Evolutionary conservation across 1,139 yeast genomes (phyloP).

Genomic region (Saccharomyces pastorianus): DNA sequence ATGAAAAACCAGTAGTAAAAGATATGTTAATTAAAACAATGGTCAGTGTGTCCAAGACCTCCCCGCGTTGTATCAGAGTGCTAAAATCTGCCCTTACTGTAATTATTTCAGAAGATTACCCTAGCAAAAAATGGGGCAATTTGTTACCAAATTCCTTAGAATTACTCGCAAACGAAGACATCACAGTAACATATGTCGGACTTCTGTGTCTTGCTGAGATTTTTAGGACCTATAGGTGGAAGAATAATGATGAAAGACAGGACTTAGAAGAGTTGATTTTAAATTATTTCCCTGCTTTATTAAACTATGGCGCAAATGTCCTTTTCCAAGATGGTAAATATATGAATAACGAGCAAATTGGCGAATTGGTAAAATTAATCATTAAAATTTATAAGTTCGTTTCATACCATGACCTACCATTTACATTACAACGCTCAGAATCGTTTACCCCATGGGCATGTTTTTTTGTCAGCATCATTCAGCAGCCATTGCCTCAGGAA

Average conservation of each 20-base stretch:
- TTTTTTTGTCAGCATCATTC: constrained; percentile 63
- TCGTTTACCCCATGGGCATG: constrained; percentile 65
- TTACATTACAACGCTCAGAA: constrained; percentile 51
- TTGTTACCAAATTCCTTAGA: constrained; percentile 52
- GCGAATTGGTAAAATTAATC: constrained; percentile 71
- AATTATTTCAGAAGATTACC: constrained; percentile 63
- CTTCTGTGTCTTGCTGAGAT: constrained; percentile 68
- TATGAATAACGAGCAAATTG: constrained; percentile 41
- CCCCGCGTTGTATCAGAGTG: constrained; percentile 33
- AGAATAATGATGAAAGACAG: constrained; percentile 50
- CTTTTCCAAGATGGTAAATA: constrained; percentile 33
- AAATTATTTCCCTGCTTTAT: constrained; percentile 60
- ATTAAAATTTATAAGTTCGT: constrained; percentile 77
- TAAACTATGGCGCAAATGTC: constrained; percentile 54
- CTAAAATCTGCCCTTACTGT: constrained; percentile 56
- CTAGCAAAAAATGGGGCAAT: constrained; percentile 55
- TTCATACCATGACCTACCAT: constrained; percentile 73
- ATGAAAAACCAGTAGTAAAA: constrained; percentile 66
- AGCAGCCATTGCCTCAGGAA: constrained; percentile 47
- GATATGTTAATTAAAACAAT: constrained; percentile 42
- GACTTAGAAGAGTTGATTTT: constrained; percentile 53
- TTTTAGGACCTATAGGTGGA: constrained; percentile 71
- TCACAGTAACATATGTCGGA: constrained; percentile 64
- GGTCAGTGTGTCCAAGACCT: constrained; percentile 35
- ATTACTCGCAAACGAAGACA: constrained; percentile 45